Evolutionary conservation across 345 rosid genomes (phyloP).

Genomic region (Gossypium herbaceum): DNA sequence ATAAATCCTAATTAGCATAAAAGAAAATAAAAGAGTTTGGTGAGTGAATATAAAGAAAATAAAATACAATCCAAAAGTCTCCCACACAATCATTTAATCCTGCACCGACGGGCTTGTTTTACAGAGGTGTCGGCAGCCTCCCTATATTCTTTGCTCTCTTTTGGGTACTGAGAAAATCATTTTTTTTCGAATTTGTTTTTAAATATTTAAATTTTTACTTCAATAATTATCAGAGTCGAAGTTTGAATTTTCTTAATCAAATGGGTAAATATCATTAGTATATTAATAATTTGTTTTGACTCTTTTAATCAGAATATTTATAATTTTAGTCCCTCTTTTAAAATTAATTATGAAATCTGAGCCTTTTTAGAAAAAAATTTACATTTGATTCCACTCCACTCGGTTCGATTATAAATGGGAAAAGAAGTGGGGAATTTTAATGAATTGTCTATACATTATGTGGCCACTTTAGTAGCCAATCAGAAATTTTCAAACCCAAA

Average conservation of each 20-base stretch:
- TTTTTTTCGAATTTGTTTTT: not conserved
- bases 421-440: not conserved
- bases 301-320: too few relatives aligned
- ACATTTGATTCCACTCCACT: accelerated
- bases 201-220: too few relatives aligned
- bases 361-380: too few relatives aligned
- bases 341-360: too few relatives aligned
- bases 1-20: not conserved
- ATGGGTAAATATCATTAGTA: too few relatives aligned
- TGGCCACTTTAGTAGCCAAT: slow-evolving; percentile 21
- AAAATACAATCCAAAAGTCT: not conserved
- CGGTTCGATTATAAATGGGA: too few relatives aligned
- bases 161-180: not conserved
- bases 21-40: not conserved
- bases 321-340: too few relatives aligned
- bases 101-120: slow-evolving; percentile 6
- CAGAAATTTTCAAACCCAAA: not conserved
- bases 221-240: too few relatives aligned
- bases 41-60: not conserved
- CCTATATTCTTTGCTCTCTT: not conserved
- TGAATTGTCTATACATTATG: slow-evolving; percentile 17
- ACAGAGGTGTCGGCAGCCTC: slow-evolving; percentile 9
- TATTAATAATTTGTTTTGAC: too few relatives aligned
- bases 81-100: not conserved
- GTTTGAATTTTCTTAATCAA: too few relatives aligned